These are phyloP conservation scores for Helichrysum umbraculigerum DNA, from an alignment of 129 eudicot genomes.

Conservation along the genomic window DNA sequence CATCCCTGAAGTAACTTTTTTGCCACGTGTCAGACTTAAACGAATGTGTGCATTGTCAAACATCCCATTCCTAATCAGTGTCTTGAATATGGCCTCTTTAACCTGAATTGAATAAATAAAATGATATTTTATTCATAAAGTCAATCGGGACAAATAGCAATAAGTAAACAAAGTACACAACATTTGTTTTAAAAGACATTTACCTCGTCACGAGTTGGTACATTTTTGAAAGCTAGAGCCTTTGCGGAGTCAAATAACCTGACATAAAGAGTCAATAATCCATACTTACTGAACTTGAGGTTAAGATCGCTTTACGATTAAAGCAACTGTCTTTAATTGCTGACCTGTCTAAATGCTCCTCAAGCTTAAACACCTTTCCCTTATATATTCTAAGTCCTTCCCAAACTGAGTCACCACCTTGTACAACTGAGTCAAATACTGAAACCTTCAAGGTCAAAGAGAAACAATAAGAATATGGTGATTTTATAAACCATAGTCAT, in stretches of 20 bases:
- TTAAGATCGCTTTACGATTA: background rate
- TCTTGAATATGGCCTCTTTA: slow-evolving; percentile 84
- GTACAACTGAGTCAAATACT: slow-evolving; percentile 93
- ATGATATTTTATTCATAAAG: background rate
- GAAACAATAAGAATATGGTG: slow-evolving; percentile 13
- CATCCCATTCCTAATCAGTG: slow-evolving; percentile 86
- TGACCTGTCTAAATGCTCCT: slow-evolving; percentile 96
- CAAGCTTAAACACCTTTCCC: slow-evolving; percentile 88
- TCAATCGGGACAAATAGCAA: background rate
- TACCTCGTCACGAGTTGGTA: slow-evolving; percentile 88
- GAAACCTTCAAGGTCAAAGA: slow-evolving; percentile 63
- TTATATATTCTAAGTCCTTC: slow-evolving; percentile 88
- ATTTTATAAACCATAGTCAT: slow-evolving; percentile 8
- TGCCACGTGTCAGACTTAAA: slow-evolving; percentile 94
- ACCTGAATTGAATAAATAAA: slow-evolving; percentile 49
- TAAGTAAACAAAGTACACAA: background rate
- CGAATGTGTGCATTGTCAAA: slow-evolving; percentile 91
- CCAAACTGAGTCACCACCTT: slow-evolving; percentile 99
- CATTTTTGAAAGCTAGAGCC: slow-evolving; percentile 82
- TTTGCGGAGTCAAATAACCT: slow-evolving; percentile 97
- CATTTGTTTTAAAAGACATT: background rate
- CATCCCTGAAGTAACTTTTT: slow-evolving; percentile 97
- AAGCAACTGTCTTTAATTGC: slow-evolving; percentile 15
- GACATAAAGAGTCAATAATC: slow-evolving; percentile 12
- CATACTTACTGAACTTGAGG: background rate